Evolutionary conservation across 495 filamentous ascomycete species (phyloP), one percentile per base, ranked within the genome.

Genomic region (Lepidopterella palustris): DNA sequence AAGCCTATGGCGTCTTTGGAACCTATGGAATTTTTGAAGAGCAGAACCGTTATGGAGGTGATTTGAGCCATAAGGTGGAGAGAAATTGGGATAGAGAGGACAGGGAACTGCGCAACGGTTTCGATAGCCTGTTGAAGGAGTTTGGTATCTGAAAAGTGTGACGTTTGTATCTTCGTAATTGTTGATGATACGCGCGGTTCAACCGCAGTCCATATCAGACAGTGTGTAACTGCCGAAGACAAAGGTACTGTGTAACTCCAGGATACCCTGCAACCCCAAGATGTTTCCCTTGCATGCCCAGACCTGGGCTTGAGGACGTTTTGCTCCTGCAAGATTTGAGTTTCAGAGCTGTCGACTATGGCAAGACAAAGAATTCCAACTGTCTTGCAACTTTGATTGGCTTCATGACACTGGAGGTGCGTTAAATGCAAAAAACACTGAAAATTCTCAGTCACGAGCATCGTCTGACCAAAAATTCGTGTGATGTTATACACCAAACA

Each of bases 31-130:
- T 53, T 39, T 59, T 53, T 42, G 57, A 59, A 6, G 57, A 59
- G 39, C 32, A 45, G 28, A 59, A 59, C 26, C 15, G 29, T 4
- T 59, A 50, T 39, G 57, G 57, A 15, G 49, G 42, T 27, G 57
- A 59, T 45, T 35, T 40, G n/a, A 24, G 49, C 10, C 28, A 42
- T 11, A 59, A 59, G 57, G 25, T 42, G 9, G 48, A 59, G 57
- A 45, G 18, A 9, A 48, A 48, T 18, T 59, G 57, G 57, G 57
- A 59, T 28, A 31, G 42, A 42, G 57, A 29, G 5, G 18, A 10
- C 25, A 21, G 32, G 31, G 32, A 48, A 40, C 27, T 61, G 58
- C 35, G 9, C 18, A 18, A 42, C 13, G 35, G 2, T 15, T 42
- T 42, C 9, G 13, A 42, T 2, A 42, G 18, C 35, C 10, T 42